Evolutionary conservation across 2,329 filamentous ascomycete genomes (phyloP), one percentile per base, ranked within the genome.

Genomic region (Byssoonygena ceratinophila): DNA sequence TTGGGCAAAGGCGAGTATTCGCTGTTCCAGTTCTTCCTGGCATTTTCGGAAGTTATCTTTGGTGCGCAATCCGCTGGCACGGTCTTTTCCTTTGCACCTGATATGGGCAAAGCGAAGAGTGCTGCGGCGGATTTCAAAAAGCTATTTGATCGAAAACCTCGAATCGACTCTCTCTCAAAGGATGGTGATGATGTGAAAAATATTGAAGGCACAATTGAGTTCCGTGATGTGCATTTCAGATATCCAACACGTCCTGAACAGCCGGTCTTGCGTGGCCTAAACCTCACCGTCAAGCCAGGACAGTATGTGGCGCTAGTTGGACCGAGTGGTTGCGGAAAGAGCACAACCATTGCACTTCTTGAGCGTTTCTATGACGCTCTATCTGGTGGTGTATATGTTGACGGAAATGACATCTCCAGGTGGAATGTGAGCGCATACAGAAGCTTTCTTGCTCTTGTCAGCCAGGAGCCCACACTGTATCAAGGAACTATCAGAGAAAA

Each of bases 291-390:
- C 56, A 68, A 71, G 53, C 70, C 71, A 22, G 71, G 71, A 11
- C 71, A 74, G 56, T 74, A 74, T 56, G 62, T 74, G 67, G 92
- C 91, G 0, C 78, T 97, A 1, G 92, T 97, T 7, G 92, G 92
- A n/a, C 85, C 91, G 0, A 92, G 85, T 43, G 91, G 92, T 2
- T 95, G 90, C 63, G 92, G 92, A 54, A 97, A 98, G 74, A 88
- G 83, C 46, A 97, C 92, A 0, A 94, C 90, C 0, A 94, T 97
- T 64, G 85, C 87, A 2, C 76, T 97, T 3, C 74, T 97, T 29
- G 91, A 97, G 67, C 85, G 92, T 31, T 97, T 97, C 73, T 97
- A 97, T 65, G 89, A 97, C 61, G 87, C 90, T 0, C 76, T 92
- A 0, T 77, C 80, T 0, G 92, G 92, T 11, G 82, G 82, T 12